Evolutionary conservation across 2,329 filamentous ascomycete genomes (phyloP), one percentile per base, ranked within the genome.

Genomic region (Alternaria tenuissima): DNA sequence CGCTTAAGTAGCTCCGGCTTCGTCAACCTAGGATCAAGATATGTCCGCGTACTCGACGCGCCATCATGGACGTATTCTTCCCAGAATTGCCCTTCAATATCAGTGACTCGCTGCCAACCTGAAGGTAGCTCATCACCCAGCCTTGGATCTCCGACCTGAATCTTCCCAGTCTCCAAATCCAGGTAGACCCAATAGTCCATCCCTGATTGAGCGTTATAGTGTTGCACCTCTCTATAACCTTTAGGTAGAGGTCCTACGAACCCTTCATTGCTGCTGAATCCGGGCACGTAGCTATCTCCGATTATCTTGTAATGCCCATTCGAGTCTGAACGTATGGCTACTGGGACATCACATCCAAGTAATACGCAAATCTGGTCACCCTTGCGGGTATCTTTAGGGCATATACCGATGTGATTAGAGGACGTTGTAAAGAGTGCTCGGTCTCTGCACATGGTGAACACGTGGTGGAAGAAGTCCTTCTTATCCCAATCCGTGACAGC

Each of bases 361-460:
- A 53, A 24, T 2, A 24, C 6, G 39, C 39, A 53, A 0, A 53
- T 24, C 22, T 24, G 22, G 22, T 24, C 22, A 24, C 22, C 22
- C 22, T 24, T 24, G 22, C 22, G 20, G 6, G 16, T 7, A 6
- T 28, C 28, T n/a, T 4, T 5, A 0, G 51, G 28, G 18, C 51
- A 20, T 18, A 28, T 12, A 7, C 51, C 51, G 5, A 54, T 3
- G 12, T 44, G 20, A 1, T 24, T 3, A 0, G 5, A 4, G 1
- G 38, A 54, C n/a, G 9, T 18, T 14, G 0, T 32, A 4, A 54
- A 54, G 14, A 54, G 18, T 7, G 6, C 14, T 42, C 38, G 16
- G 4, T 3, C n/a, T 1, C 11, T 1, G 6, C n/a, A 32, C 6
- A 2, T 4, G 1, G 3, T 8, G 28, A 26, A 24, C 0, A 9